phyloP scores from a whole-genome alignment of 2,329 filamentous ascomycete genomes.

The Aspergillus carbonarius region DNA sequence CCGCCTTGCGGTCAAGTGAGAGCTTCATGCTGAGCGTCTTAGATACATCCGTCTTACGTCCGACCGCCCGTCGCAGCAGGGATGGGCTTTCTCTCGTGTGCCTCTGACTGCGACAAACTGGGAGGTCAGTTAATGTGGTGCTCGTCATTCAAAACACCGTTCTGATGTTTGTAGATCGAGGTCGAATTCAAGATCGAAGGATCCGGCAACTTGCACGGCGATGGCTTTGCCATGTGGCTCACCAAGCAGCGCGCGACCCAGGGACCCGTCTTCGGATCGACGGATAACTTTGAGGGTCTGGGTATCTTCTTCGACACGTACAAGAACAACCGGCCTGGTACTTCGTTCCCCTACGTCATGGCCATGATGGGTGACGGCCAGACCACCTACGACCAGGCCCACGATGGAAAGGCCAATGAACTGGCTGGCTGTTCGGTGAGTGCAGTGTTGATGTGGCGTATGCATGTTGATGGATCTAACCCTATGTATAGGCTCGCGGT shows the following conservation, averaged over 20 bases:
- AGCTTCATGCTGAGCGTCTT: constrained; percentile 16
- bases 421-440: constrained; percentile 84
- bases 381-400: constrained; percentile 85
- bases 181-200: constrained; percentile 94
- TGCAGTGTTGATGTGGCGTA: neutral
- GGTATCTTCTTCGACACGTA: constrained; percentile 98
- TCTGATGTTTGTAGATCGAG: constrained; percentile 61
- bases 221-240: constrained; percentile 97
- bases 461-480: neutral
- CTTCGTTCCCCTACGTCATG: constrained; percentile 97
- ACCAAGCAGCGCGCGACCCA: constrained; percentile 82
- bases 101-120: constrained; percentile 97
- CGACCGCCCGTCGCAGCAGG: constrained; percentile 84
- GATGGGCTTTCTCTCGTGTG: constrained; percentile 91
- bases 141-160: neutral
- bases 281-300: constrained; percentile 87
- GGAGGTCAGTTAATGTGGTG: constrained; percentile 60
- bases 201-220: constrained; percentile 84
- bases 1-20: neutral
- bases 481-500: constrained; percentile 64
- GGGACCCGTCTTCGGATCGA: constrained; percentile 83
- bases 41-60: constrained; percentile 92
- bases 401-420: constrained; percentile 91
- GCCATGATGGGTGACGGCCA: constrained; percentile 94
- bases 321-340: constrained; percentile 97